phyloP scores from a whole-genome alignment of 768 basidiomycete genomes.

The Cystoderma amianthinum region DNA sequence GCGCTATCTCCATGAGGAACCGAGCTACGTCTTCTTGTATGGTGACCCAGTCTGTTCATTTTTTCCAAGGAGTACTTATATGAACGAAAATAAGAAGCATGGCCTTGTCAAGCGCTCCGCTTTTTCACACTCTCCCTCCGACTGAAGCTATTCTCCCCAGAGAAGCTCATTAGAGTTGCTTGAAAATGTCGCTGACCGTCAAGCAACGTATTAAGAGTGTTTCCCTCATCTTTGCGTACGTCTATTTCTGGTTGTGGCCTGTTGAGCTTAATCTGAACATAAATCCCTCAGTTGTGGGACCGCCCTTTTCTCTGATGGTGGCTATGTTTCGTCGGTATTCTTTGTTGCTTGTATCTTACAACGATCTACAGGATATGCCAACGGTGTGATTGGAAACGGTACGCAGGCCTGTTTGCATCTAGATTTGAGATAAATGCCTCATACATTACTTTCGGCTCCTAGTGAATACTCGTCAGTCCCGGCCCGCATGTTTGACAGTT shows the following conservation, averaged over 20 bases:
- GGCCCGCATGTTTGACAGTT: background rate
- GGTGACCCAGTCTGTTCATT: too few relatives aligned
- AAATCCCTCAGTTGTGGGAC: conserved; percentile 62
- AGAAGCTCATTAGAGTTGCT: too few relatives aligned
- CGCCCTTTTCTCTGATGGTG: conserved; percentile 83
- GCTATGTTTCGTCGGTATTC: background rate
- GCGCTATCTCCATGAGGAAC: too few relatives aligned
- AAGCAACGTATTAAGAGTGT: conserved; percentile 43
- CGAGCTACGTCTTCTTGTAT: too few relatives aligned
- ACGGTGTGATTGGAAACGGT: conserved; percentile 75
- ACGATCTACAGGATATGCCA: conserved; percentile 59
- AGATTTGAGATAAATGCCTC: background rate
- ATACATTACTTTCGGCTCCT: conserved; percentile 3
- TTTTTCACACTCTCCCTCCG: background rate
- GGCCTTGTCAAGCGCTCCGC: background rate
- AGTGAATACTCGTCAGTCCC: conserved; percentile 63
- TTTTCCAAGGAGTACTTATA: too few relatives aligned
- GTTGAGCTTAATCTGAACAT: background rate
- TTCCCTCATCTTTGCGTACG: conserved; percentile 82
- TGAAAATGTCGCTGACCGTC: conserved; percentile 15
- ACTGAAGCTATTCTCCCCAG: too few relatives aligned
- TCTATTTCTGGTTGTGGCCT: conserved; percentile 6
- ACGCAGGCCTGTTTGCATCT: conserved; percentile 18
- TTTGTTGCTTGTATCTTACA: conserved; percentile 1
- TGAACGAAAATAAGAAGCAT: conserved; percentile 3